Evolutionary conservation across 805 yeast species (phyloP).

Genomic region (Teunomyces cretensis): DNA sequence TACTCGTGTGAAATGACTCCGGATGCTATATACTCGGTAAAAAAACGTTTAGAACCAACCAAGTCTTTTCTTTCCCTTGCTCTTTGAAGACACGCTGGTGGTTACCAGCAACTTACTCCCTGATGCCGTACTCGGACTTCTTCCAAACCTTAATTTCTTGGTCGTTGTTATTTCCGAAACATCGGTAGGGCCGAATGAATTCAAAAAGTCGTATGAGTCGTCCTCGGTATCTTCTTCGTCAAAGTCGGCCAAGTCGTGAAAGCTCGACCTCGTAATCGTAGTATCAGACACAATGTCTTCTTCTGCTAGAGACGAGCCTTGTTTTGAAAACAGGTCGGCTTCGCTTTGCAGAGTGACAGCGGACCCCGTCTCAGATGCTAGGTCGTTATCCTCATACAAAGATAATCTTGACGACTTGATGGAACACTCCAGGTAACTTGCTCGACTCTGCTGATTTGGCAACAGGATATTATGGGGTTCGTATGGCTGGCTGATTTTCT

Average conservation of each 20-base stretch:
- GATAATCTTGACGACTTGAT: slow-evolving; percentile 10
- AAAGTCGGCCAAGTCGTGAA: not conserved
- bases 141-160: not conserved
- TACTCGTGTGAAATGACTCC: not conserved
- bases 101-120: not conserved
- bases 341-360: not conserved
- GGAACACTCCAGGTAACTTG: slow-evolving; percentile 2
- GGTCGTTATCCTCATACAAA: slow-evolving; percentile 6
- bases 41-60: not conserved
- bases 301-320: not conserved
- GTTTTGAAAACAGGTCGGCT: not conserved
- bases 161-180: not conserved
- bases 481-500: not conserved
- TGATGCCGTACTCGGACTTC: not conserved
- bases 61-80: not conserved
- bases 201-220: slow-evolving; percentile 16
- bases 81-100: not conserved
- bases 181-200: slow-evolving; percentile 14
- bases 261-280: not conserved
- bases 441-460: not conserved
- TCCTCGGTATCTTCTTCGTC: slow-evolving; percentile 12
- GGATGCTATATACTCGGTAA: not conserved
- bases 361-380: not conserved
- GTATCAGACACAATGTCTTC: slow-evolving; percentile 1
- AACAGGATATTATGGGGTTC: not conserved